These are phyloP conservation scores for Coemansia sp. DNA, from an alignment of 371 early-diverging fungal genomes.

Conservation along the genomic window DNA sequence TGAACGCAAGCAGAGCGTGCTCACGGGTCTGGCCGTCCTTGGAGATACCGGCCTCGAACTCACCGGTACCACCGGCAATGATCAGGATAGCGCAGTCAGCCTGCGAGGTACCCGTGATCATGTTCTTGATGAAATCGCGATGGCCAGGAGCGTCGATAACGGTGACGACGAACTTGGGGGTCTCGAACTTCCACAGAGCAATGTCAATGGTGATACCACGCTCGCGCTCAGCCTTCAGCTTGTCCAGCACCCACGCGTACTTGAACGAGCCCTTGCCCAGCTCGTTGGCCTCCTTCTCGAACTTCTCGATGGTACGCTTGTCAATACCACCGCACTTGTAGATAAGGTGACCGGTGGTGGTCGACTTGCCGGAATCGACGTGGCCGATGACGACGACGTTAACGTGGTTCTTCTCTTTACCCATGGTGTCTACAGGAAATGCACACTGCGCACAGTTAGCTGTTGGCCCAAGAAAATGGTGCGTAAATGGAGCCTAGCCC, in stretches of 20 bases:
- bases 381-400: constrained; percentile 99
- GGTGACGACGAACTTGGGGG: constrained; percentile 91
- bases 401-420: constrained; percentile 92
- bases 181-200: constrained; percentile 97
- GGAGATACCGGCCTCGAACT: constrained; percentile 99
- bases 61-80: constrained; percentile 92
- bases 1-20: constrained; percentile 98
- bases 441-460: not conserved
- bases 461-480: not conserved
- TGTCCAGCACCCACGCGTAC: constrained; percentile 96
- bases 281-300: constrained; percentile 98
- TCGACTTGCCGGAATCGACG: constrained; percentile 98
- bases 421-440: constrained; percentile 59
- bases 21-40: constrained; percentile 99
- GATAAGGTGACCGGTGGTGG: constrained; percentile 97
- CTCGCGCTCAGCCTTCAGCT: constrained; percentile 97
- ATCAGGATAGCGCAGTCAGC: constrained; percentile 97
- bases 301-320: constrained; percentile 99
- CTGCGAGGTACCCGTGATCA: constrained; percentile 99
- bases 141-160: constrained; percentile 99
- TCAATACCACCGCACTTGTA: constrained; percentile 99
- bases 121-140: constrained; percentile 99
- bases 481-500: not conserved
- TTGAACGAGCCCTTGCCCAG: constrained; percentile 99
- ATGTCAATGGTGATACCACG: constrained; percentile 98